Evolutionary conservation across 2,329 filamentous ascomycete genomes (phyloP).

Genomic region (Bipolaris victoriae): DNA sequence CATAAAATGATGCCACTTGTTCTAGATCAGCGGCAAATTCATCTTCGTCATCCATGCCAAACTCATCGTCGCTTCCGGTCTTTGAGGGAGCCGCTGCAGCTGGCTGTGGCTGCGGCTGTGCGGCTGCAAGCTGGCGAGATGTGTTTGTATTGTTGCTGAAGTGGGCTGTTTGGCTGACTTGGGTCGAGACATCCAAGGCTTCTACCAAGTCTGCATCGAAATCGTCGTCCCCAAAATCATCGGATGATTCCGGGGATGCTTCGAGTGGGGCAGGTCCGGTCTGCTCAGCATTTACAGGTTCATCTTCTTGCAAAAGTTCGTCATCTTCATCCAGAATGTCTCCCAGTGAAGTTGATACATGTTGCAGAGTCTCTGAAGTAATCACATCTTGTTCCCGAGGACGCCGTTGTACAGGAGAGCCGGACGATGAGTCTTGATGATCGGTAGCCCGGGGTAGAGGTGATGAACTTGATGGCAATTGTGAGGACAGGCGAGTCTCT

Average conservation of each 20-base stretch:
- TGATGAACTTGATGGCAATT: constrained; percentile 55
- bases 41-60: constrained; percentile 55
- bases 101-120: not conserved
- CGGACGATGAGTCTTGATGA: constrained; percentile 23
- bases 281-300: not conserved
- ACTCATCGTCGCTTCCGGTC: constrained; percentile 52
- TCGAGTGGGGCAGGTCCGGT: constrained; percentile 4
- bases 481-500: constrained; percentile 25
- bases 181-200: constrained; percentile 32
- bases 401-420: constrained; percentile 43
- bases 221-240: constrained; percentile 46
- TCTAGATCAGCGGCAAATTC: constrained; percentile 64
- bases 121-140: constrained; percentile 18
- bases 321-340: constrained; percentile 11
- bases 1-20: constrained; percentile 63
- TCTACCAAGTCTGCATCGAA: constrained; percentile 47
- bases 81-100: constrained; percentile 6
- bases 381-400: constrained; percentile 22
- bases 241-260: constrained; percentile 35
- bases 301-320: constrained; percentile 11
- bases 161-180: constrained; percentile 7
- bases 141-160: constrained; percentile 11
- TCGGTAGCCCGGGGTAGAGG: constrained; percentile 50
- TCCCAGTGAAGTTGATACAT: constrained; percentile 7
- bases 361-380: constrained; percentile 15